Conservation (phyloP, 2,329 filamentous ascomycete genomes). For the Paecilomyces fulvus region DNA sequence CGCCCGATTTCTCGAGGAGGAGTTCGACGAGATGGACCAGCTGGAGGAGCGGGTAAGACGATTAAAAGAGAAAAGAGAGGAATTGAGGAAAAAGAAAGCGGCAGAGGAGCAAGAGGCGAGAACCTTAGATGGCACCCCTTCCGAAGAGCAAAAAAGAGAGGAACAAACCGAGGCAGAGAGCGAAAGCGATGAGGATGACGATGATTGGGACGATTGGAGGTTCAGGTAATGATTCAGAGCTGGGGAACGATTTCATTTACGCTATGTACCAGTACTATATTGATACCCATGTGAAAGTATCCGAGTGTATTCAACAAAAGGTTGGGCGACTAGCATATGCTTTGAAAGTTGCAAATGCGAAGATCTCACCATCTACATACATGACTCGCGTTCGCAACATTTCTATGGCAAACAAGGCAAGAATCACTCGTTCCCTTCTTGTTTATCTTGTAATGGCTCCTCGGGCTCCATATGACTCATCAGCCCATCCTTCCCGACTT, state of each 20-base stretch:
- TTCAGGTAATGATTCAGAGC: conserved; percentile 20
- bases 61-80: conserved; percentile 63
- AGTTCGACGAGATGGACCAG: conserved; percentile 76
- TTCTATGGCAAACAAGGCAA: background rate
- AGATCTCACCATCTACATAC: background rate
- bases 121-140: background rate
- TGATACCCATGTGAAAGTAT: conserved; percentile 1
- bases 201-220: conserved; percentile 39
- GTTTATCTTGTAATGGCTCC: conserved; percentile 4
- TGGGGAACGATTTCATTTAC: background rate
- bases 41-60: conserved; percentile 62
- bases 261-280: conserved; percentile 2
- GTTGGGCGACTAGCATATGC: background rate
- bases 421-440: background rate
- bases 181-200: conserved; percentile 40
- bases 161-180: conserved; percentile 23
- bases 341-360: background rate
- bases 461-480: conserved; percentile 30
- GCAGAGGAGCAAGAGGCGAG: conserved; percentile 17
- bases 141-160: conserved; percentile 7
- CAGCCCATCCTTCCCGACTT: conserved; percentile 33
- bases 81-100: conserved; percentile 43
- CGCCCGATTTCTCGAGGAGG: conserved; percentile 60
- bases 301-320: background rate
- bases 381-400: background rate